A percentile compares a stretch with the other conserved stretches of the same genome.
Conservation (phyloP, 169 alveolate genomes). For the Sarcocystis neurona region DNA sequence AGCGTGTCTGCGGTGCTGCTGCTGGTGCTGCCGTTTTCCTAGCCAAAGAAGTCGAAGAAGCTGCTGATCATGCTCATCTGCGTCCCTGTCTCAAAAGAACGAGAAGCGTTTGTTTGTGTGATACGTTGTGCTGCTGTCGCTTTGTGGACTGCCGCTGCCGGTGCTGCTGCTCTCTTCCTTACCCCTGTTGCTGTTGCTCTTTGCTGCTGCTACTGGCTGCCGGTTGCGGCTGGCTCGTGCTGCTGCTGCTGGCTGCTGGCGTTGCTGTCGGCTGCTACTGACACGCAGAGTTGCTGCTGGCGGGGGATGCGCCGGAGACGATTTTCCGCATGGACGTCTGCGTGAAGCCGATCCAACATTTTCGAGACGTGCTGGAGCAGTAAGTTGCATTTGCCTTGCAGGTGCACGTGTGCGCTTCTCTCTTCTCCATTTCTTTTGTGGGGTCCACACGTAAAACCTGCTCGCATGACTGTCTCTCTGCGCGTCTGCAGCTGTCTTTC, state of each 20-base stretch:
- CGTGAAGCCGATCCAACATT: constrained; percentile 2
- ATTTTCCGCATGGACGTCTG: not conserved
- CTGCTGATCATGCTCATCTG: not conserved
- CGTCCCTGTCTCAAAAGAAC: too few species aligned
- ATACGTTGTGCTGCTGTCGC: not conserved
- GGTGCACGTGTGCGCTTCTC: too few species aligned
- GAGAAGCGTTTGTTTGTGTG: too few species aligned
- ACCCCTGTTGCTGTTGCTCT: not conserved
- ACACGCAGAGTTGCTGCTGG: not conserved
- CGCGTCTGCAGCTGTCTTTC: too few species aligned
- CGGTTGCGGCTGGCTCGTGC: not conserved
- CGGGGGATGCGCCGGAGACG: constrained; percentile 1
- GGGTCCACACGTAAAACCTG: too few species aligned
- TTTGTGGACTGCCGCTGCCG: not conserved
- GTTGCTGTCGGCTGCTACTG: not conserved
- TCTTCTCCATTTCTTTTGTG: too few species aligned
- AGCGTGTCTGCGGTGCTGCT: not conserved
- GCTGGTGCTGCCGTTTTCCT: not conserved
- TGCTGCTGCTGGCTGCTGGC: not conserved
- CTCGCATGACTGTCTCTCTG: too few species aligned
- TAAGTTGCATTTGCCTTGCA: too few species aligned
- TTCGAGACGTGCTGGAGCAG: not conserved
- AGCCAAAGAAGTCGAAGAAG: not conserved
- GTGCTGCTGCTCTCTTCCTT: not conserved
- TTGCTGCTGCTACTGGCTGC: not conserved